A percentile compares a stretch with the other conserved stretches of the same genome.
phyloP scores from a whole-genome alignment of 306 rosid species.

The Quercus ilex region DNA sequence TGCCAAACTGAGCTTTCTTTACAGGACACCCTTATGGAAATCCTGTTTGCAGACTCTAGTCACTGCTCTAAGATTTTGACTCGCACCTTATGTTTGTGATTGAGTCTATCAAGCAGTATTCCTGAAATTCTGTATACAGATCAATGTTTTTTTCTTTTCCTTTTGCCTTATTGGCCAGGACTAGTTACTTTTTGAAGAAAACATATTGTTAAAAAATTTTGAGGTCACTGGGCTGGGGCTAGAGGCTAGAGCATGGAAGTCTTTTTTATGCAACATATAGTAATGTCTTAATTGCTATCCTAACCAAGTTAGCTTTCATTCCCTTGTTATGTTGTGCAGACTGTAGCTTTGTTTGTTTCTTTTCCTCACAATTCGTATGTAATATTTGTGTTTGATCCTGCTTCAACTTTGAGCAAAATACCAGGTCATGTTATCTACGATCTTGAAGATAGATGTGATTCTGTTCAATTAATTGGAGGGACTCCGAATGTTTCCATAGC shows the following conservation, averaged over 20 bases:
- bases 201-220: neutral
- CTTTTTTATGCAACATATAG: slow-evolving; percentile 6
- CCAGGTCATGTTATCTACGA: neutral
- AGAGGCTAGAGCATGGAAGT: slow-evolving; percentile 1
- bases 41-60: neutral
- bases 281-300: neutral
- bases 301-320: neutral
- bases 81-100: neutral
- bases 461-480: neutral
- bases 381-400: neutral
- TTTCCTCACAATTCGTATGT: neutral
- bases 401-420: neutral
- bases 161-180: slow-evolving; percentile 8
- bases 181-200: neutral
- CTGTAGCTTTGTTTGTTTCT: slow-evolving; percentile 1
- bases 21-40: neutral
- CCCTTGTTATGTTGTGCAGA: neutral
- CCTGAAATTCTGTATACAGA: neutral
- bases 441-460: neutral
- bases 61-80: neutral
- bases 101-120: neutral
- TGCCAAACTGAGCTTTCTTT: neutral
- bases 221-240: neutral
- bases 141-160: neutral
- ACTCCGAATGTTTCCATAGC: neutral